Percentiles rank a stretch among this genome's conserved stretches.
Evolutionary conservation across 257 asterid species (phyloP).

Genomic region (Cordia subcordata): DNA sequence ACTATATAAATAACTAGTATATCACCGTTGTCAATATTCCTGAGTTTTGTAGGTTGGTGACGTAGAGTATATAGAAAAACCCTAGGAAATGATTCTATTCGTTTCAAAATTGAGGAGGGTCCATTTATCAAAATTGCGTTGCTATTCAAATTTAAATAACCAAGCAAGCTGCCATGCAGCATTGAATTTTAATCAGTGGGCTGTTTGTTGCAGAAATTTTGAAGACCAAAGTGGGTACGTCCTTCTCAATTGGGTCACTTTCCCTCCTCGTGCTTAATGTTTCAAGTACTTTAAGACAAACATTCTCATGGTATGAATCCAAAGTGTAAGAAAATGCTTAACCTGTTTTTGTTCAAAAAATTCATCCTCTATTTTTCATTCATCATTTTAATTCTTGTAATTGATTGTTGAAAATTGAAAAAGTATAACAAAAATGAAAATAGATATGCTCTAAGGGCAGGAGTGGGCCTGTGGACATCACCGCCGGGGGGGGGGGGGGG

Average conservation of each 20-base stretch:
- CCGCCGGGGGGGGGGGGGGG: too few species aligned
- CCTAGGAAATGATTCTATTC: not conserved
- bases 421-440: not conserved
- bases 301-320: slow-evolving; percentile 94
- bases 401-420: not conserved
- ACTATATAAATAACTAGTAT: too few species aligned
- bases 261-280: slow-evolving; percentile 51
- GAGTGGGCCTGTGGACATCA: slow-evolving; percentile 40
- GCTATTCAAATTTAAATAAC: not conserved
- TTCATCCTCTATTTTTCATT: not conserved
- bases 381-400: not conserved
- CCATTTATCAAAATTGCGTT: not conserved
- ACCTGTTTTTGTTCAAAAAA: not conserved
- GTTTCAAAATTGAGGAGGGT: not conserved
- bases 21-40: too few species aligned
- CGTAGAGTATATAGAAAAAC: not conserved
- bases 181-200: slow-evolving; percentile 19
- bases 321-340: slow-evolving; percentile 15
- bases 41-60: not conserved
- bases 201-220: not conserved
- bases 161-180: slow-evolving; percentile 20
- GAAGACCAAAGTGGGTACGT: slow-evolving; percentile 18
- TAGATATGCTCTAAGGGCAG: slow-evolving; percentile 8
- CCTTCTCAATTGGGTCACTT: slow-evolving; percentile 74
- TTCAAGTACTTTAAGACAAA: slow-evolving; percentile 61